Conservation (phyloP, 2,329 filamentous ascomycete species). For the Fonsecaea erecta region DNA sequence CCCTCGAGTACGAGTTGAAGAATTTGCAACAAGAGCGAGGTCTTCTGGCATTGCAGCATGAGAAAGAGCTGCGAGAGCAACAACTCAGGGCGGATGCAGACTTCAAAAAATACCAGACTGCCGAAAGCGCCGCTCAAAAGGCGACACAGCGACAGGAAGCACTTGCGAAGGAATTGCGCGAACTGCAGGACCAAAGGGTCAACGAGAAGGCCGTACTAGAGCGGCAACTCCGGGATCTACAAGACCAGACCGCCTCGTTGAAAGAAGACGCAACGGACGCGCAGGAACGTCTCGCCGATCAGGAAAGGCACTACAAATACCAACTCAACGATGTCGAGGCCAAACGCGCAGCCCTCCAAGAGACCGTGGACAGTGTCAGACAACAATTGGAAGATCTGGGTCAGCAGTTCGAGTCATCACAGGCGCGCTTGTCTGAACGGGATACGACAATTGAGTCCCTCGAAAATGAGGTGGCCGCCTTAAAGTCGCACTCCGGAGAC, state of each 20-base stretch:
- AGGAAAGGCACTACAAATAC: conserved; percentile 68
- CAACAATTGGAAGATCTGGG: conserved; percentile 61
- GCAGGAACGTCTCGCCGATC: conserved; percentile 72
- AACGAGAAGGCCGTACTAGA: conserved; percentile 63
- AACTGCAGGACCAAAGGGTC: conserved; percentile 57
- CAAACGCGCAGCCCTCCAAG: conserved; percentile 62
- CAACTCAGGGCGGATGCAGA: conserved; percentile 84
- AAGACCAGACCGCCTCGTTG: conserved; percentile 73
- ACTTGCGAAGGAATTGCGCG: conserved; percentile 59
- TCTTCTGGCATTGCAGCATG: conserved; percentile 74
- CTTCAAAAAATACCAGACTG: conserved; percentile 68
- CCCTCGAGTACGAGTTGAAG: conserved; percentile 83
- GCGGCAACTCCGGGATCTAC: conserved; percentile 57
- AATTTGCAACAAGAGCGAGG: conserved; percentile 88
- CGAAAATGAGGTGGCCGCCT: conserved; percentile 79
- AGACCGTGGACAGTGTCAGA: conserved; percentile 57
- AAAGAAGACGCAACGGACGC: conserved; percentile 85
- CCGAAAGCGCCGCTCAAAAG: conserved; percentile 58
- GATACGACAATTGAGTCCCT: conserved; percentile 74
- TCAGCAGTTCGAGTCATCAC: conserved; percentile 62
- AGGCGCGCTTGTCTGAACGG: conserved; percentile 69
- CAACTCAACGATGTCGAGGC: conserved; percentile 65
- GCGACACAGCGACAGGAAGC: conserved; percentile 60
- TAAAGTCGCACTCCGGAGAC: conserved; percentile 87
- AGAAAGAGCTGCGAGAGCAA: conserved; percentile 80